Conservation (phyloP, 2,329 filamentous ascomycete species). For the Diatrype stigma region DNA sequence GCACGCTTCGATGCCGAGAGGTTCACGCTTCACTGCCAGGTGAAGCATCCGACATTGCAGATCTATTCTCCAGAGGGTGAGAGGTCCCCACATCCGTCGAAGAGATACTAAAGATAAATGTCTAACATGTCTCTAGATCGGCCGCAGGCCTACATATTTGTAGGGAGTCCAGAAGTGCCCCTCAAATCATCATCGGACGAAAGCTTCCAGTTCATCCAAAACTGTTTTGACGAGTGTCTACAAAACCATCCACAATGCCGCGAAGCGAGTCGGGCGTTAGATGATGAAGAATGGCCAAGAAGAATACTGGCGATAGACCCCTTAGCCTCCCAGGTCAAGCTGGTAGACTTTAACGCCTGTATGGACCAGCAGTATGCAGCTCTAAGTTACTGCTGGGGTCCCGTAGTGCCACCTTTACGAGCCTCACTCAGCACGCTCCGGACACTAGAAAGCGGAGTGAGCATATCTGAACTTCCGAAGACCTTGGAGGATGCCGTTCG, state of each 20-base stretch:
- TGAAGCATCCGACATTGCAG: slow-evolving; percentile 1
- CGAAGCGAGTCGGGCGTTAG: not conserved
- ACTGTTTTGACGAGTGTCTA: not conserved
- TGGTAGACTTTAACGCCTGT: not conserved
- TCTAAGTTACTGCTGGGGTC: slow-evolving; percentile 7
- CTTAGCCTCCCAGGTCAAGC: not conserved
- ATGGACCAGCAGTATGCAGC: slow-evolving; percentile 2
- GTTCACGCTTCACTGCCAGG: slow-evolving; percentile 2
- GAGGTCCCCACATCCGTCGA: not conserved
- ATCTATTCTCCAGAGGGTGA: not conserved
- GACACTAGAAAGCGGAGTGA: not conserved
- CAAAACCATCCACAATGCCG: not conserved
- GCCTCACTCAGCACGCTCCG: not conserved
- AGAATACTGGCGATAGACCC: slow-evolving; percentile 3
- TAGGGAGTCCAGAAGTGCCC: not conserved
- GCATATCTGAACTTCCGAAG: not conserved
- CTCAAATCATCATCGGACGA: not conserved
- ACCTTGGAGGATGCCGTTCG: not conserved
- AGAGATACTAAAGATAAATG: not conserved
- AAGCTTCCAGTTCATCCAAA: slow-evolving; percentile 1
- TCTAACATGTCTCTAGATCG: not conserved
- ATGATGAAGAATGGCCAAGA: not conserved
- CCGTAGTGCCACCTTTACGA: not conserved
- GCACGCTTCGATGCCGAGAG: slow-evolving; percentile 2
- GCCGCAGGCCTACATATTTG: not conserved